Base-by-base conservation (phyloP, 345 rosid species). In the Pistacia atlantica region DNA sequence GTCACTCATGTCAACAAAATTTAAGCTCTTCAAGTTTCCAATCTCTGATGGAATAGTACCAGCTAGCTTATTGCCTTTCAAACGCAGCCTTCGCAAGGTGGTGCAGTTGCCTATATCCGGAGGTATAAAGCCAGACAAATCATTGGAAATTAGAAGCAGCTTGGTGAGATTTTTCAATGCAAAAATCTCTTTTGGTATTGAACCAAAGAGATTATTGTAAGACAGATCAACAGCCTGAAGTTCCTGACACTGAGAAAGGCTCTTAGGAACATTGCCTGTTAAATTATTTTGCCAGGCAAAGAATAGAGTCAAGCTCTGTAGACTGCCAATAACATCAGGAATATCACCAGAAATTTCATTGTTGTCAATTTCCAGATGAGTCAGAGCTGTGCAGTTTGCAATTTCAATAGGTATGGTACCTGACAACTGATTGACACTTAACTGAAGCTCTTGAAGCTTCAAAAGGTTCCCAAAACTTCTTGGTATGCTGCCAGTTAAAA, bases 211-310 rank as follows among this genome's bases (percentile, higher is more conserved):
- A 77, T 68, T 85, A 83, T 95, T 95, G 83, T 87, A 92, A 28
- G 99, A 95, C n/a, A 95, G 83, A 82, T 95, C 99, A 42, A 95
- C 87, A 71, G 97, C 95, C 84, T 95, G 89, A 77, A 95, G 99
- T 67, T 90, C 89, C 81, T 67, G 72, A 65, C 99, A 93, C 71
- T 80, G 82, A 8, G 97, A 86, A 37, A 93, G 82, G 63, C 92
- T 87, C 78, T 80, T 85, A 0, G 97, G 99, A 38, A 95, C 83
- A 13, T 74, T 86, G 28, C 99, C 97, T 13, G 96, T 90, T 48
- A 95, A 87, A 80, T 83, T 87, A 80, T 95, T 95, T 83, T 90
- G 86, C 99, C 99, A 95, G 46, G 98, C 93, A 73, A 92, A 95
- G 83, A 95, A 92, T 65, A 90, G 82, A 51, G 87, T 90, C 90